phyloP scores from a whole-genome alignment of 495 filamentous ascomycete genomes.

The Talaromyces nanjingensis region DNA sequence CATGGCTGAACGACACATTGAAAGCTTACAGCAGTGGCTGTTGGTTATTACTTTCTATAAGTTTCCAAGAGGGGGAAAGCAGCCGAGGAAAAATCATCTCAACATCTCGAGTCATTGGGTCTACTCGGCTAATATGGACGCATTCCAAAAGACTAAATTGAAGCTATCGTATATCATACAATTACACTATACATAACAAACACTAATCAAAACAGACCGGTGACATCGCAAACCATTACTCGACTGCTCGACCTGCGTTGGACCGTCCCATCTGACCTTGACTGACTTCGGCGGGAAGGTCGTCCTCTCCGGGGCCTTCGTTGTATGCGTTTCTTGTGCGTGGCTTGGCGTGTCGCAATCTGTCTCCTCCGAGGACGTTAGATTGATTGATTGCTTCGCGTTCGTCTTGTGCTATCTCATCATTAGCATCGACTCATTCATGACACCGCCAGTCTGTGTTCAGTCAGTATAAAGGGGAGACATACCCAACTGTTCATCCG shows the following conservation, averaged over 20 bases:
- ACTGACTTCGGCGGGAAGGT: constrained; percentile 16
- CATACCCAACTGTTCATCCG: constrained; percentile 19
- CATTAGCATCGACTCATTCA: neutral
- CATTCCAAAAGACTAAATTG: neutral
- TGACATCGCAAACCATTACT: constrained; percentile 1
- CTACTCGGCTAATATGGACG: neutral
- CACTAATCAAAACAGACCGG: neutral
- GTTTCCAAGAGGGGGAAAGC: neutral
- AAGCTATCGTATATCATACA: neutral
- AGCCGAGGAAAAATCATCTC: no score
- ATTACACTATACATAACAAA: neutral
- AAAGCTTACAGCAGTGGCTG: neutral
- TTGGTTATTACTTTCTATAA: no score
- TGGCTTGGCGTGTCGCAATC: constrained; percentile 23
- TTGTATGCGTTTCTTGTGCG: constrained; percentile 17
- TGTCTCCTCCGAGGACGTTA: constrained; percentile 21
- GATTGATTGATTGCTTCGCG: constrained; percentile 18
- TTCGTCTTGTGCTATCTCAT: constrained; percentile 17
- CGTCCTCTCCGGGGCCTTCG: constrained; percentile 25
- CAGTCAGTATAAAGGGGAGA: neutral
- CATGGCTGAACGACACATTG: no score
- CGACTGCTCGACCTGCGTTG: constrained; percentile 35
- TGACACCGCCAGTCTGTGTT: neutral
- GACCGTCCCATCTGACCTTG: constrained; percentile 8
- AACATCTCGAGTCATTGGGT: neutral